phyloP scores from a whole-genome alignment of 129 eudicot species.

The Mikania micrantha region DNA sequence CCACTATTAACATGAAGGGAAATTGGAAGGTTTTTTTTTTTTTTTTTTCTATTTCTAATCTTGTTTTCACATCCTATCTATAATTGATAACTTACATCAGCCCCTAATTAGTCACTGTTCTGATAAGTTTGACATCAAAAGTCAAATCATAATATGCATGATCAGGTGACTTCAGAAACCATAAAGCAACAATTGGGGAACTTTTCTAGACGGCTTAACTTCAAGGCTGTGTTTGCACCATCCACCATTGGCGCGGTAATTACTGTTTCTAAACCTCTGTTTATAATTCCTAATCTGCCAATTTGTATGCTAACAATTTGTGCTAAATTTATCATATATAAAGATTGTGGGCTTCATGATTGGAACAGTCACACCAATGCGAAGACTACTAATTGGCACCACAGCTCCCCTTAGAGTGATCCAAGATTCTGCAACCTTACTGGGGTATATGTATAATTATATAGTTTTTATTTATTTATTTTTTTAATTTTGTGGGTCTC shows the following conservation, averaged over 20 bases:
- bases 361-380: slow-evolving; percentile 43
- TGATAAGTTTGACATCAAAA: neutral
- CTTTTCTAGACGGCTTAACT: slow-evolving; percentile 21
- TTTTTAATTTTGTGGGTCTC: neutral
- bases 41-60: neutral
- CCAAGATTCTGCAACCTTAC: slow-evolving; percentile 34
- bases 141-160: neutral
- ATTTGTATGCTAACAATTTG: neutral
- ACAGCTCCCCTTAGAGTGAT: slow-evolving; percentile 59
- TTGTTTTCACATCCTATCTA: too few relatives aligned
- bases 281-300: neutral
- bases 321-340: slow-evolving; percentile 18
- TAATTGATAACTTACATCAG: neutral
- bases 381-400: slow-evolving; percentile 45
- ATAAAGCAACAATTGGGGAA: slow-evolving; percentile 18
- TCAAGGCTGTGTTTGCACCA: slow-evolving; percentile 45
- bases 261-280: neutral
- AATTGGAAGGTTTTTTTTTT: slow-evolving; percentile 13
- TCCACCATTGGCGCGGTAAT: slow-evolving; percentile 51
- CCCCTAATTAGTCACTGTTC: neutral
- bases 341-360: slow-evolving; percentile 54
- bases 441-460: slow-evolving; percentile 36
- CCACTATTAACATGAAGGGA: neutral
- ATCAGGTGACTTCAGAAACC: slow-evolving; percentile 14
- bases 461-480: neutral